phyloP scores from a whole-genome alignment of 1,284 basidiomycete genomes.

The Mycosarcoma mackinlayi region DNA sequence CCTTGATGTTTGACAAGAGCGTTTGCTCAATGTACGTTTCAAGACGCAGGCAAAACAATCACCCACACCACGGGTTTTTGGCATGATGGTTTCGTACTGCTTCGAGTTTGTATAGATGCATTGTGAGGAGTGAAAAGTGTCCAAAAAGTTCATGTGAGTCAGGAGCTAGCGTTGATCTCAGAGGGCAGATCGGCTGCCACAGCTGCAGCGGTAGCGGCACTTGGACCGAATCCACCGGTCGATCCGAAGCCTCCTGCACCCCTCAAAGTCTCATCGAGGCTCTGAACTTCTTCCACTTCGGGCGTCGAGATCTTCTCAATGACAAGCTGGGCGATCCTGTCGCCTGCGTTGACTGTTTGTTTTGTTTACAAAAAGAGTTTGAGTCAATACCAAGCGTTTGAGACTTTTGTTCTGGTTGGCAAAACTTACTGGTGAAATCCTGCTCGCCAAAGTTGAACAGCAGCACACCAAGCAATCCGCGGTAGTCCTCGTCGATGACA shows the following conservation, averaged over 20 bases:
- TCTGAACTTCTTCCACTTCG: constrained; percentile 84
- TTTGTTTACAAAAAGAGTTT: neutral
- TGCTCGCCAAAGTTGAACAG: constrained; percentile 87
- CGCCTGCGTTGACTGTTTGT: constrained; percentile 82
- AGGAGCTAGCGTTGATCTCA: constrained; percentile 10
- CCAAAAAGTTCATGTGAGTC: no score
- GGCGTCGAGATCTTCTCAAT: constrained; percentile 90
- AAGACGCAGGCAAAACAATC: neutral
- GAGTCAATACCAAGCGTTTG: no score
- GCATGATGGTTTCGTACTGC: no score
- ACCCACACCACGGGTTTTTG: no score
- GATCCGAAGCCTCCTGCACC: constrained; percentile 93
- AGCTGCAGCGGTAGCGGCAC: constrained; percentile 21
- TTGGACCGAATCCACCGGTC: constrained; percentile 75
- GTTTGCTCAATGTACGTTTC: neutral
- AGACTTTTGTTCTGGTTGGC: no score
- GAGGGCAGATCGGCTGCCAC: constrained; percentile 32
- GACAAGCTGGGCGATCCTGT: constrained; percentile 93
- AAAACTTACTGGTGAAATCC: constrained; percentile 84
- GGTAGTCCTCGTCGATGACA: constrained; percentile 95
- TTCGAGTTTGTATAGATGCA: no score
- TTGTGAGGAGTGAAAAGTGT: no score
- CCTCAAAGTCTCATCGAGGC: constrained; percentile 83
- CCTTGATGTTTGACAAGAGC: neutral
- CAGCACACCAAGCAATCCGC: constrained; percentile 90